Conservation (phyloP, 441 rosid genomes). For the Jatropha podagrica region DNA sequence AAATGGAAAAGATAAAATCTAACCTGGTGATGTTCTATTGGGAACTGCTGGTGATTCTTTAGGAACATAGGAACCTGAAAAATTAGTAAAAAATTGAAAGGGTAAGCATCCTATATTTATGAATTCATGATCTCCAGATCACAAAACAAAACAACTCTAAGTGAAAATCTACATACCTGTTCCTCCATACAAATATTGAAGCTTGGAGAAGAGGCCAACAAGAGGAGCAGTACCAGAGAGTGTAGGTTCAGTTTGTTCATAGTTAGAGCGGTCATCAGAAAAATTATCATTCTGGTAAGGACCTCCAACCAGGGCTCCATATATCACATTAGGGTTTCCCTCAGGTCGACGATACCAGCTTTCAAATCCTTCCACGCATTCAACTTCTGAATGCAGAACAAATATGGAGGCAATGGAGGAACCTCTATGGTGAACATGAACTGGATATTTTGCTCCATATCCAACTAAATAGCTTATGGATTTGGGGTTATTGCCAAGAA, state of each 20-base stretch:
- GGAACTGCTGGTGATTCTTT: constrained; percentile 27
- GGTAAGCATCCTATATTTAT: too few species aligned
- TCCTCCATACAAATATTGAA: constrained; percentile 39
- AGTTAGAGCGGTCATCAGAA: constrained; percentile 57
- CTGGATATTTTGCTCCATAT: constrained; percentile 63
- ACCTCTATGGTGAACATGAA: constrained; percentile 82
- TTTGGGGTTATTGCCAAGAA: constrained; percentile 76
- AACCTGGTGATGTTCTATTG: constrained; percentile 20
- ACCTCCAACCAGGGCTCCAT: constrained; percentile 91
- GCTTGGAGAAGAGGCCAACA: constrained; percentile 75
- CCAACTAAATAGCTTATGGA: constrained; percentile 79
- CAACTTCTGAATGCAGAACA: constrained; percentile 42
- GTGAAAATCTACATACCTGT: constrained; percentile 15
- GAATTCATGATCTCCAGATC: too few species aligned
- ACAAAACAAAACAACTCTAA: too few species aligned
- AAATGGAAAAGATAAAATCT: not conserved
- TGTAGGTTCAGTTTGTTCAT: constrained; percentile 84
- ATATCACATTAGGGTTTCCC: constrained; percentile 63
- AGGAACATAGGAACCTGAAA: constrained; percentile 35
- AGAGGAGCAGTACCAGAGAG: constrained; percentile 70
- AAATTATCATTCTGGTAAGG: constrained; percentile 74
- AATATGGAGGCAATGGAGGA: constrained; percentile 67
- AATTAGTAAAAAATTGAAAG: not conserved
- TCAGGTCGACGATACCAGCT: constrained; percentile 61
- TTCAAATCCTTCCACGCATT: constrained; percentile 74